phyloP scores from a whole-genome alignment of 495 filamentous ascomycete species.

The Neohortaea acidophila region DNA sequence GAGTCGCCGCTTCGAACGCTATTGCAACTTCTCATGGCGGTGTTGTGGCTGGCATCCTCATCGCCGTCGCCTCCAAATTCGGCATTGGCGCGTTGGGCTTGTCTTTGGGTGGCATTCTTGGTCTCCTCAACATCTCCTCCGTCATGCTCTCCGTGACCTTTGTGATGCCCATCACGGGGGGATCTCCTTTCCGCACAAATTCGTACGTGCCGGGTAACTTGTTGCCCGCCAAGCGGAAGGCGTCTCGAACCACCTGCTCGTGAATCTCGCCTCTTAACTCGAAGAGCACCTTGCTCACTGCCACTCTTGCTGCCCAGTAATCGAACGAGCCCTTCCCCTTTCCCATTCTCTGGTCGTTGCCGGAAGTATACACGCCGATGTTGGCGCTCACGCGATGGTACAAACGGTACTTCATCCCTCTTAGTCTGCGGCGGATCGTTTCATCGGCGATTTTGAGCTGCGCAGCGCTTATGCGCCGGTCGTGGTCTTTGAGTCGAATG shows the following conservation, averaged over 20 bases:
- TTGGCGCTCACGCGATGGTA: slow-evolving; percentile 84
- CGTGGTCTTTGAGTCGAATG: slow-evolving; percentile 82
- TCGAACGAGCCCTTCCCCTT: slow-evolving; percentile 97
- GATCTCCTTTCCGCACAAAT: slow-evolving; percentile 84
- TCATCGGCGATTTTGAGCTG: slow-evolving; percentile 83
- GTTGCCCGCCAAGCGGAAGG: slow-evolving; percentile 82
- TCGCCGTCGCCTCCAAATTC: slow-evolving; percentile 10
- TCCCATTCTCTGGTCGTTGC: slow-evolving; percentile 93
- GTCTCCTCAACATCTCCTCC: slow-evolving; percentile 59
- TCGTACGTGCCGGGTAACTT: slow-evolving; percentile 92
- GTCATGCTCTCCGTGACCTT: slow-evolving; percentile 73
- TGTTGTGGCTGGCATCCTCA: slow-evolving; percentile 9
- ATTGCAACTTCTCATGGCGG: too few species aligned
- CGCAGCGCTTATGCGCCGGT: slow-evolving; percentile 73
- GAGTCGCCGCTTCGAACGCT: too few species aligned
- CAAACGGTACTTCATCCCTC: slow-evolving; percentile 82
- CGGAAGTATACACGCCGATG: slow-evolving; percentile 85
- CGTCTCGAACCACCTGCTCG: slow-evolving; percentile 87
- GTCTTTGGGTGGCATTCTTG: slow-evolving; percentile 21
- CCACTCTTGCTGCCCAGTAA: slow-evolving; percentile 80
- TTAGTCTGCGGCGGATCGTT: slow-evolving; percentile 70
- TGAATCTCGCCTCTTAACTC: slow-evolving; percentile 84
- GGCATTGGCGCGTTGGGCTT: slow-evolving; percentile 1
- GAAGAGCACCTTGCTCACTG: slow-evolving; percentile 77
- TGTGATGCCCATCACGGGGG: slow-evolving; percentile 82